Evolutionary conservation across 805 yeast genomes (phyloP), one percentile per base, ranked within the genome.

Genomic region (Candida xyloterini): DNA sequence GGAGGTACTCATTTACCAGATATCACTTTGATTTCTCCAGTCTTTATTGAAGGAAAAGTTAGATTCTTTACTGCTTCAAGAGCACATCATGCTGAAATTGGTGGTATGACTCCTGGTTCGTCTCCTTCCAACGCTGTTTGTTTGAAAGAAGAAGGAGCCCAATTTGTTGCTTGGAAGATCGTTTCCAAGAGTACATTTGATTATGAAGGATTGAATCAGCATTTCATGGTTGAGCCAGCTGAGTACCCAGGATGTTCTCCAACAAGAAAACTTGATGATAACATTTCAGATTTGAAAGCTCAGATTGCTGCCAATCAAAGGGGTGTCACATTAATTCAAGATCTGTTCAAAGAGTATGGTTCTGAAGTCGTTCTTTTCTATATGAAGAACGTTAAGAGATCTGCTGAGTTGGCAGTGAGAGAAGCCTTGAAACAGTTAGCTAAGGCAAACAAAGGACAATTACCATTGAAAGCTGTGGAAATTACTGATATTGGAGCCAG

Each of bases 71-170:
- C 73, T 14, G 82, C 81, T 4, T 68, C 80, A 1, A 62, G 82
- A 44, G 81, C 80, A 4, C 82, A 77, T 56, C 83, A 77, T 56
- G 76, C 81, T 16, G 82, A 77, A 47, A 76, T 77, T 50, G 82
- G 82, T 28, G 76, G 79, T n/a, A 68, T 76, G 35, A 66, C 76
- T 33, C 78, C 81, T 7, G 81, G 81, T 3, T 70, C 78, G 1
- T 74, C 72, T 66, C 74, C 79, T 15, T 73, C 81, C 3, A 63
- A 74, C 51, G 76, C 81, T 10, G 72, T 70, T 48, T 67, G 70
- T 27, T 64, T 77, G 27, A 70, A 58, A 44, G 76, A 76, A 44
- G 83, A 77, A 56, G 83, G 81, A 40, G 81, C 75, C 2, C 67
- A 74, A 15, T 73, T 76, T 33, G 68, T 68, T 40, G 64, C 78